phyloP scores from a whole-genome alignment of 495 filamentous ascomycete species.

The Glonium stellatum region DNA sequence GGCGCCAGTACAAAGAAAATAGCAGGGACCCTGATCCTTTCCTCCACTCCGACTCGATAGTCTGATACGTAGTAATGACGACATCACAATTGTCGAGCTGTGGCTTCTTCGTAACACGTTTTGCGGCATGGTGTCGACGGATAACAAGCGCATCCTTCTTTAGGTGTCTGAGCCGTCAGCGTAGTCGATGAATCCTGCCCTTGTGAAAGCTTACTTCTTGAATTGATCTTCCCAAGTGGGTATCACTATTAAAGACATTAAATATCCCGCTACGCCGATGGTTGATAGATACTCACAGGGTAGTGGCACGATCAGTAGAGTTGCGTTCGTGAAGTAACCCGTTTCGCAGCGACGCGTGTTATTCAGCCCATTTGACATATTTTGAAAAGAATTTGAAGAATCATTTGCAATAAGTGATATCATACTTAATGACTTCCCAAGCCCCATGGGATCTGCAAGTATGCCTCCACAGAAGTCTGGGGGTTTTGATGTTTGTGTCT shows the following conservation, averaged over 20 bases:
- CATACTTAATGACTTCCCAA: slow-evolving; percentile 87
- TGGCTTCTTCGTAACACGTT: neutral
- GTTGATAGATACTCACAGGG: slow-evolving; percentile 3
- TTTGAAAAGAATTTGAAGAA: neutral
- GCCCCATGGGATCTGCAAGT: slow-evolving; percentile 86
- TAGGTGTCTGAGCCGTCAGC: slow-evolving; percentile 1
- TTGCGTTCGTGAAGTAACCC: neutral
- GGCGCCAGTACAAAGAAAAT: slow-evolving; percentile 9
- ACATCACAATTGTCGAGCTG: slow-evolving; percentile 2
- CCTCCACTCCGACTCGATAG: slow-evolving; percentile 8
- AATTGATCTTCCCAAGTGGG: slow-evolving; percentile 14
- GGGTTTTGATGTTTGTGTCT: slow-evolving; percentile 2
- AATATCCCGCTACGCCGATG: neutral
- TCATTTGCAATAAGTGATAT: slow-evolving; percentile 59
- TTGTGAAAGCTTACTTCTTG: neutral
- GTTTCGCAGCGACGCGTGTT: too few relatives aligned
- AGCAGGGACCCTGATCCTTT: neutral
- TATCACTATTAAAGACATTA: slow-evolving; percentile 3
- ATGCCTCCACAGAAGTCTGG: slow-evolving; percentile 55
- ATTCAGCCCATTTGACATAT: too few relatives aligned
- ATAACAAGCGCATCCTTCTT: neutral
- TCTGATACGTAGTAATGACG: slow-evolving; percentile 18
- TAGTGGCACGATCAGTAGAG: slow-evolving; percentile 13
- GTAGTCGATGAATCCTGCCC: too few relatives aligned
- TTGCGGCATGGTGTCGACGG: slow-evolving; percentile 9